Evolutionary conservation across 208 protist genomes (phyloP), one percentile per base, ranked within the genome.

Genomic region (Wallacemonas sp.): DNA sequence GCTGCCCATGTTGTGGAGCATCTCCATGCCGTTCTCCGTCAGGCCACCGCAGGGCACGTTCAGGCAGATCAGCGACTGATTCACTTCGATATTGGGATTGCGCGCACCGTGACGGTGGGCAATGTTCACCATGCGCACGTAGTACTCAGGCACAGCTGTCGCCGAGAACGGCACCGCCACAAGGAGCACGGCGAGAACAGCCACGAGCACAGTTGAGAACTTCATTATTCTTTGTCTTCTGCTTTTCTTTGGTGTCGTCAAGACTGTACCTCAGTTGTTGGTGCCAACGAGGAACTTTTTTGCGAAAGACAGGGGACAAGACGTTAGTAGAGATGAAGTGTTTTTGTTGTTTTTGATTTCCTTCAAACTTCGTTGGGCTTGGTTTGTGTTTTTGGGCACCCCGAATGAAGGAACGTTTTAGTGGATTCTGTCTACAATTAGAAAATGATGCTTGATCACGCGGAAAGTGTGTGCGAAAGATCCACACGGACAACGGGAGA

Each of bases 101-200:
- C 78, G 75, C 0, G 45, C 65, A 22, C 82, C 82, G 48, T 87
- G 82, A 46, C 78, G 77, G 65, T 87, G 82, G 0, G 61, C 73
- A 22, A 87, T 25, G 62, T 87, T 79, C 46, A 76, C 72, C 68
- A 84, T 71, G 48, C 59, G 55, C 28, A 83, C 65, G 16, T 70
- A 67, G 20, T 79, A 57, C 63, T 59, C 63, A 20, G 41, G 76
- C 49, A 18, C 76, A 61, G 65, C 42, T 32, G 33, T 18, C 18
- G 57, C 57, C 10, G 41, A 49, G 41, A 50, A 46, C 22, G 41
- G 42, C 23, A 20, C 57, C 12, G 48, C 20, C 39, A 49, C 16
- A 5, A 64, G 39, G 25, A 64, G 12, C 57, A 64, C 23, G 0
- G 42, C 41, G 41, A 64, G 57, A 3, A 23, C 42, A 14, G 57